Evolutionary conservation across 2,329 filamentous ascomycete species (phyloP), one percentile per base, ranked within the genome.

Genomic region (Cytospora piceicola): DNA sequence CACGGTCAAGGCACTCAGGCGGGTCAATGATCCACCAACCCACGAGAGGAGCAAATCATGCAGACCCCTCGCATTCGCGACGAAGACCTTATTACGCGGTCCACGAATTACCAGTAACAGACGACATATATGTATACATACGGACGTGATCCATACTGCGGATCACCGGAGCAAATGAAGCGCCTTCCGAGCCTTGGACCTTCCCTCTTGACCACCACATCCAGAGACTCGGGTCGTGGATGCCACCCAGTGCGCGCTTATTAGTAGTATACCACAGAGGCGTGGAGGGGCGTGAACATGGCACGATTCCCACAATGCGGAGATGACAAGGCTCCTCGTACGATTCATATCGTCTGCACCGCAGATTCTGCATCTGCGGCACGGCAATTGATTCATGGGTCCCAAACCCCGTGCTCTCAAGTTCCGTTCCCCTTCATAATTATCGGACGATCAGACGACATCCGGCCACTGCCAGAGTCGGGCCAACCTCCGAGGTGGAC

Each of bases 211-310:
- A 57, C 34, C 62, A 15, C 8, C 36, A 58, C 22, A 62, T 27
- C 62, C 65, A 67, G 62, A 62, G 20, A 61, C 53, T 59, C 62
- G 65, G 65, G 65, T 65, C 54, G 14, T 58, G n/a, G 58, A n/a
- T 39, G 39, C 39, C 63, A 46, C 58, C 52, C 29, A 32, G 53
- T 27, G 53, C 22, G 6, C 4, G 17, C 42, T 22, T 49, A 49
- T 27, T 24, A 17, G 5, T 42, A 54, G 64, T 61, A 36, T 36
- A n/a, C 24, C 29, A 51, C 14, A 51, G 36, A 52, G 57, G 34
- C 32, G 29, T 27, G 34, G 30, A 20, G 46, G 58, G 46, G 58
- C 46, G 32, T 22, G 11, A 57, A 32, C 49, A 58, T 42, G 34
- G 57, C 58, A 52, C 62, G 49, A 34, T 58, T 27, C 12, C 57